Evolutionary conservation across 2,329 filamentous ascomycete species (phyloP).

Genomic region (Penicillium paneum): DNA sequence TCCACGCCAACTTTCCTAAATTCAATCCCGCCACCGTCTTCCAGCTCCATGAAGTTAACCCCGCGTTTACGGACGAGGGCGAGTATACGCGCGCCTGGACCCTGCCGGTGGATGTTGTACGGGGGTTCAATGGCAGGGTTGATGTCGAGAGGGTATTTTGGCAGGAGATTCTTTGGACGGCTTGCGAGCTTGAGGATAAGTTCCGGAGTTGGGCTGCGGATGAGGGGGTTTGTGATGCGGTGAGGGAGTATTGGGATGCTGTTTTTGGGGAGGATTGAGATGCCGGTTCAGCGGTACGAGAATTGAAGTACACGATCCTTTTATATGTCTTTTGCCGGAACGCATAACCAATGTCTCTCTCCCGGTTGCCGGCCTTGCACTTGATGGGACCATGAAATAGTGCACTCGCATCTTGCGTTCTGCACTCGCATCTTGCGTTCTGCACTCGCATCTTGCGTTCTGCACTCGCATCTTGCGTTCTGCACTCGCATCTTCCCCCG

Average conservation of each 20-base stretch:
- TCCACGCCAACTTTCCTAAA: slow-evolving; percentile 43
- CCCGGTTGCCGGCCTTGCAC: no score
- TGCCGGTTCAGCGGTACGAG: not conserved
- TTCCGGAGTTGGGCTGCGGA: slow-evolving; percentile 32
- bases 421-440: not conserved
- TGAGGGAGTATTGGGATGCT: slow-evolving; percentile 34
- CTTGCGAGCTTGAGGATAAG: slow-evolving; percentile 37
- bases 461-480: not conserved
- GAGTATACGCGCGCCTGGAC: slow-evolving; percentile 35
- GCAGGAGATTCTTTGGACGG: slow-evolving; percentile 39
- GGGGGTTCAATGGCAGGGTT: slow-evolving; percentile 24
- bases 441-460: not conserved
- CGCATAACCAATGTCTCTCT: not conserved
- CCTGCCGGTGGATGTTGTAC: slow-evolving; percentile 28
- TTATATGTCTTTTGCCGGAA: not conserved
- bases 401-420: not conserved
- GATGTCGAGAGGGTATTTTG: slow-evolving; percentile 41
- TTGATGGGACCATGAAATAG: not conserved
- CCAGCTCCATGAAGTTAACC: slow-evolving; percentile 25
- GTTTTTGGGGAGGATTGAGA: slow-evolving; percentile 17
- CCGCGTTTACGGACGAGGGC: slow-evolving; percentile 30
- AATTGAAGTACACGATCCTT: not conserved
- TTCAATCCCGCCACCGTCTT: slow-evolving; percentile 41
- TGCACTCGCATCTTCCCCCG: not conserved
- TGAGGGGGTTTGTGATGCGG: slow-evolving; percentile 32